These are phyloP conservation scores for Nymphaea thermarum DNA, from an alignment of 164 flowering plant genomes.

Conservation along the genomic window DNA sequence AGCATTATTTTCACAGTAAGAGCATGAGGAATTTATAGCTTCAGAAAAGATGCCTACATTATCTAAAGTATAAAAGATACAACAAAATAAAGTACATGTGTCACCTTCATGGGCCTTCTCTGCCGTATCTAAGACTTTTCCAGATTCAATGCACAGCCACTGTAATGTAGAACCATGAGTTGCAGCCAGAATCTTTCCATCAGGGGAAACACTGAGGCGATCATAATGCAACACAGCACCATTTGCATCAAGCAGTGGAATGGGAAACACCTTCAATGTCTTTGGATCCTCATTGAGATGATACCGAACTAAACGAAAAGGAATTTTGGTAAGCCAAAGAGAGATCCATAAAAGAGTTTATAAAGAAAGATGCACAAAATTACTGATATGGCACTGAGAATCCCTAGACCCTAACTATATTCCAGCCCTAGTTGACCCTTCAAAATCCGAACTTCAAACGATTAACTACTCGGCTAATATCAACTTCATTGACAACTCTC, in stretches of 20 bases:
- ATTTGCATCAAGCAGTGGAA: constrained; percentile 65
- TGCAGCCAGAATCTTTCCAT: constrained; percentile 78
- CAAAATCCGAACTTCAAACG: no score
- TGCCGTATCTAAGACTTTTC: constrained; percentile 78
- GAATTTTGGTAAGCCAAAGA: neutral
- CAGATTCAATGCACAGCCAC: constrained; percentile 77
- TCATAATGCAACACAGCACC: constrained; percentile 74
- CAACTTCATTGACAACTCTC: no score
- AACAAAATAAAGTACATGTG: neutral
- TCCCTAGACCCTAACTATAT: no score
- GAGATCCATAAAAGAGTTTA: neutral
- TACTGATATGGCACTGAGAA: no score
- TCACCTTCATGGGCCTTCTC: constrained; percentile 90
- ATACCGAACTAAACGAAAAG: constrained; percentile 59
- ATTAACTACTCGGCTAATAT: no score
- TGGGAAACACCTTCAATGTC: constrained; percentile 78
- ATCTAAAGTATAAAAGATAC: neutral
- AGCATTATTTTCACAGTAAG: no score
- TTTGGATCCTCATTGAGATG: constrained; percentile 97
- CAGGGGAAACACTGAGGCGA: constrained; percentile 75
- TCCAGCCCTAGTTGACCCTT: no score
- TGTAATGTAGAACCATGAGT: constrained; percentile 78
- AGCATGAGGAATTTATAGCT: no score
- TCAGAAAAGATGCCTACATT: no score
- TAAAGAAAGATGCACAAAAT: neutral